Conservation (phyloP, 2,329 filamentous ascomycete genomes). For the Aspergillus luchuensis region DNA sequence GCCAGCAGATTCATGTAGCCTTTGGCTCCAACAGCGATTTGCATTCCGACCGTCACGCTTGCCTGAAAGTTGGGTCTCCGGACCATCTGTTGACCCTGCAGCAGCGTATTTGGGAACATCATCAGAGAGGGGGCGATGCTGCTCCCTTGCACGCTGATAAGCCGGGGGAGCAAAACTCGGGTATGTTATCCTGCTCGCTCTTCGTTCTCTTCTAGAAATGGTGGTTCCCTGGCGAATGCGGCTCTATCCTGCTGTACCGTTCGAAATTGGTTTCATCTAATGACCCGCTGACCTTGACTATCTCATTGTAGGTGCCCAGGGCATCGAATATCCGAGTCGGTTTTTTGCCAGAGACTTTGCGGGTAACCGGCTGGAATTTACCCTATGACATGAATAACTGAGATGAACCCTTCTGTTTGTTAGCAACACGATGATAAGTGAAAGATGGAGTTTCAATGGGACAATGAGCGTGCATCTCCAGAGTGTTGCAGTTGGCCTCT, state of each 20-base stretch:
- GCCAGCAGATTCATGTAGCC: slow-evolving; percentile 61
- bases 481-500: background rate
- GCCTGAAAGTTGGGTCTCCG: slow-evolving; percentile 55
- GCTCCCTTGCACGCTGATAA: slow-evolving; percentile 58
- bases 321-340: slow-evolving; percentile 61
- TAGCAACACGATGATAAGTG: background rate
- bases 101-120: slow-evolving; percentile 55
- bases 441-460: background rate
- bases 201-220: background rate
- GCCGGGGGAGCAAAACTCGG: slow-evolving; percentile 53
- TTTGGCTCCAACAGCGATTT: slow-evolving; percentile 44
- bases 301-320: slow-evolving; percentile 49
- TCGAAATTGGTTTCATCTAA: background rate
- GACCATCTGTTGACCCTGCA: slow-evolving; percentile 54
- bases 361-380: slow-evolving; percentile 59
- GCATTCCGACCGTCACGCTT: slow-evolving; percentile 56
- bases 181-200: slow-evolving; percentile 27
- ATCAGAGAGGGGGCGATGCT: slow-evolving; percentile 49
- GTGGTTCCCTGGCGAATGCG: background rate
- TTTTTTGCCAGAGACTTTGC: slow-evolving; percentile 65
- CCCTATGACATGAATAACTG: slow-evolving; percentile 35
- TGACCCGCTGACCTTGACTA: background rate
- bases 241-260: background rate
- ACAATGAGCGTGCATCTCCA: background rate
- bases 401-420: background rate